Percentiles rank a stretch among this genome's conserved stretches.
Conservation (phyloP, 176 grass and related monocot genomes). For the Tuctoria greenei region DNA sequence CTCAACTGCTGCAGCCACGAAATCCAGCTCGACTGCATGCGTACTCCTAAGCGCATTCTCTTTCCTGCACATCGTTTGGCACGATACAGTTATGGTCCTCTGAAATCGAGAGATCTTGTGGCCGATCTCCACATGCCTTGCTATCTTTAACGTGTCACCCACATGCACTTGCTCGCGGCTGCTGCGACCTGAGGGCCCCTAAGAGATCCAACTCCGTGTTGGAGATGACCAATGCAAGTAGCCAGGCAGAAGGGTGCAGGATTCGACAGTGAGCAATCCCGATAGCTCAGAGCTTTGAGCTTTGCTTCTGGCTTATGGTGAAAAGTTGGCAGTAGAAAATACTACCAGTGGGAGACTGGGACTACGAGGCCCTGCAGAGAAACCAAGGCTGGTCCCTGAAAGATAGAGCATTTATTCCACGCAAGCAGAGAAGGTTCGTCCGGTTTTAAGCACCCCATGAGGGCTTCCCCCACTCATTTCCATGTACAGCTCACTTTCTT, state of each 20-base stretch:
- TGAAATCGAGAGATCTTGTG: conserved; percentile 34
- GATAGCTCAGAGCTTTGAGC: background rate
- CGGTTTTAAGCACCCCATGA: conserved; percentile 46
- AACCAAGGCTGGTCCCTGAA: conserved; percentile 42
- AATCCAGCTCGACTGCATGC: conserved; percentile 18
- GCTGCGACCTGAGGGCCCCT: background rate
- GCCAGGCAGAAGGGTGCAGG: background rate
- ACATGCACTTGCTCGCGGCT: conserved; percentile 25
- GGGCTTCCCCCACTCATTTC: conserved; percentile 36
- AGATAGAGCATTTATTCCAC: conserved; percentile 48
- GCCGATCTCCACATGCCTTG: conserved; percentile 37
- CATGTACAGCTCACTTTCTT: conserved; percentile 49
- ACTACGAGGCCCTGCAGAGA: conserved; percentile 26
- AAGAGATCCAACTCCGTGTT: conserved; percentile 18
- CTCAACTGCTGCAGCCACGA: background rate
- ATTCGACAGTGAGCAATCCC: conserved; percentile 9
- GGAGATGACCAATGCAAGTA: background rate
- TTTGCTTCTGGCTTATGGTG: conserved; percentile 15
- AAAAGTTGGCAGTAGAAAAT: background rate
- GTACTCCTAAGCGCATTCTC: background rate
- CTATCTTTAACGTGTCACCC: conserved; percentile 38
- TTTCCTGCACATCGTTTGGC: conserved; percentile 28
- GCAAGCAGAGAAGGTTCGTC: conserved; percentile 47
- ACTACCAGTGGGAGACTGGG: background rate
- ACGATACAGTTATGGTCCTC: conserved; percentile 17